These are phyloP conservation scores for Catenaria anguillulae DNA, from an alignment of 371 early-diverging fungal genomes.

Conservation along the genomic window DNA sequence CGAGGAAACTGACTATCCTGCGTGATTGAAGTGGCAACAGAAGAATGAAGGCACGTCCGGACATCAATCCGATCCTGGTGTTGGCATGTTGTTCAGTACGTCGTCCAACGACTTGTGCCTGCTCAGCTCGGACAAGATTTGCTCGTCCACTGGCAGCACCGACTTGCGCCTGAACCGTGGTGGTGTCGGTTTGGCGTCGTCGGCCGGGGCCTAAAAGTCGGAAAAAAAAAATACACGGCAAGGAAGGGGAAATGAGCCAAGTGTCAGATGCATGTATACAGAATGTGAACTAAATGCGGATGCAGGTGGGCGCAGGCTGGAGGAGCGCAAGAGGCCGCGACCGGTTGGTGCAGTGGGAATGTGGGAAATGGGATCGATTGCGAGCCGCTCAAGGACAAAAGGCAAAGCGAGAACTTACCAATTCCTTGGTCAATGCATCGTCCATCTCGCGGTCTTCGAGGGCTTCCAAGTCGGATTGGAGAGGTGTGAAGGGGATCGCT, in stretches of 20 bases:
- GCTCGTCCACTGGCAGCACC: constrained; percentile 76
- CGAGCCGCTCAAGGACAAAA: too few relatives aligned
- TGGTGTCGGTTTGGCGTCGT: constrained; percentile 31
- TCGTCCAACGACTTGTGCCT: constrained; percentile 75
- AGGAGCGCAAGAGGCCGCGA: too few relatives aligned
- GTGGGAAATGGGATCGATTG: too few relatives aligned
- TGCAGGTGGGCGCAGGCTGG: too few relatives aligned
- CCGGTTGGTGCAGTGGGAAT: too few relatives aligned
- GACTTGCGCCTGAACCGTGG: constrained; percentile 78
- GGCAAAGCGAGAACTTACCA: constrained; percentile 11
- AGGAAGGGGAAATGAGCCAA: too few relatives aligned
- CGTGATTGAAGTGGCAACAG: too few relatives aligned
- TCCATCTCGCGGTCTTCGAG: constrained; percentile 15
- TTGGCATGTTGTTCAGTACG: constrained; percentile 29
- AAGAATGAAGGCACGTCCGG: too few relatives aligned
- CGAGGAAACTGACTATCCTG: too few relatives aligned
- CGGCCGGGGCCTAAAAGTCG: constrained; percentile 18
- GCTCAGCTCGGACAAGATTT: constrained; percentile 60
- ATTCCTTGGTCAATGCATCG: constrained; percentile 19
- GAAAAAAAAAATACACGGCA: constrained; percentile 21
- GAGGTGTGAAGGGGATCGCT: not conserved
- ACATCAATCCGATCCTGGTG: too few relatives aligned
- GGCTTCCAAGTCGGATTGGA: not conserved
- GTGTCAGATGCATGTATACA: too few relatives aligned
- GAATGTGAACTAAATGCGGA: constrained; percentile 21